Percentiles rank a stretch among this genome's conserved stretches.
Evolutionary conservation across 108 stramenopile species (phyloP).

Genomic region (Cylindrotheca closterium): DNA sequence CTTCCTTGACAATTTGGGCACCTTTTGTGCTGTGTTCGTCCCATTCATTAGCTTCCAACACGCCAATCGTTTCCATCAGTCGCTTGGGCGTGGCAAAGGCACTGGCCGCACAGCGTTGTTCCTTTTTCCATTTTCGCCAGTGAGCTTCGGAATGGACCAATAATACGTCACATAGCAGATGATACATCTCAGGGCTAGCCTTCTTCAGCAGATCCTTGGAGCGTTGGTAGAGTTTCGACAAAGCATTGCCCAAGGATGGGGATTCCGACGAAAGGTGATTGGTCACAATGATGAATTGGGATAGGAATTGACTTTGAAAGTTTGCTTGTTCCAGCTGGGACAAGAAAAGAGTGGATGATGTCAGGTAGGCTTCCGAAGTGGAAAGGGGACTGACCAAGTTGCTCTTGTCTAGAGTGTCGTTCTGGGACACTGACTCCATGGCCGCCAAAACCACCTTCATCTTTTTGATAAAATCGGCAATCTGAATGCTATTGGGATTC

Average conservation of each 20-base stretch:
- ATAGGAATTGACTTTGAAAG: constrained; percentile 56
- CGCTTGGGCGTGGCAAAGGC: constrained; percentile 32
- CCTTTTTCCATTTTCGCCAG: constrained; percentile 80
- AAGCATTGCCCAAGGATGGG: constrained; percentile 26
- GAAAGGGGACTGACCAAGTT: not conserved
- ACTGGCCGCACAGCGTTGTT: constrained; percentile 55
- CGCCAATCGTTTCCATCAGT: not conserved
- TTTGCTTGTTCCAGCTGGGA: constrained; percentile 61
- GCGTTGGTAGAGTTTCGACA: constrained; percentile 38
- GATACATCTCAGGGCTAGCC: constrained; percentile 15
- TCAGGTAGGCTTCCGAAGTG: constrained; percentile 58
- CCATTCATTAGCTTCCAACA: not conserved
- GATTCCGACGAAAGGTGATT: constrained; percentile 53
- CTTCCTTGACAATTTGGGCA: not conserved
- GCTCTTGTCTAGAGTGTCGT: not conserved
- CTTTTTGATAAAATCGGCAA: constrained; percentile 49
- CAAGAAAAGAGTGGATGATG: constrained; percentile 52
- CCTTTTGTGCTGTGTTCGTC: not conserved
- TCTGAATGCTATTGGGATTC: constrained; percentile 51
- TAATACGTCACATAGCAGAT: constrained; percentile 34
- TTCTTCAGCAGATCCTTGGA: constrained; percentile 40
- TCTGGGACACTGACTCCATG: constrained; percentile 46
- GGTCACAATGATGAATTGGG: constrained; percentile 69
- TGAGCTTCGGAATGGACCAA: constrained; percentile 49
- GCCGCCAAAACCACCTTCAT: constrained; percentile 48